phyloP scores from a whole-genome alignment of 2,329 filamentous ascomycete species.

The Seiridium cupressi region DNA sequence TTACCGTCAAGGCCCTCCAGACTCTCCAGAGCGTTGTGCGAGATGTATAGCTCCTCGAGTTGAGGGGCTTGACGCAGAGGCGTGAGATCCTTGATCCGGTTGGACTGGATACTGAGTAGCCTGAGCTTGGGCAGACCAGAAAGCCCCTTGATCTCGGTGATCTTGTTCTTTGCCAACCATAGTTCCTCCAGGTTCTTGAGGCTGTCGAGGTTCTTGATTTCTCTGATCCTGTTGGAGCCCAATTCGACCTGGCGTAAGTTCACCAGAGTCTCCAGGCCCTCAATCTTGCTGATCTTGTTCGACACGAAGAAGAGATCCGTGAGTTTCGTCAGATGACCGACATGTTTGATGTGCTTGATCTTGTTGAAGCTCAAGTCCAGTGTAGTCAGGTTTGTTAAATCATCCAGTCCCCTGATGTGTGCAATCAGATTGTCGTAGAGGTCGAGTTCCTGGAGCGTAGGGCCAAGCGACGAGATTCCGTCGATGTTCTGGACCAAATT shows the following conservation, averaged over 20 bases:
- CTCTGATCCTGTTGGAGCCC: slow-evolving; percentile 86
- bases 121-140: slow-evolving; percentile 74
- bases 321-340: slow-evolving; percentile 74
- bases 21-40: slow-evolving; percentile 83
- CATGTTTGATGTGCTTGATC: slow-evolving; percentile 95
- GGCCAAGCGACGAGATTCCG: slow-evolving; percentile 64
- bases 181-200: slow-evolving; percentile 79
- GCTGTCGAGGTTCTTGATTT: slow-evolving; percentile 81
- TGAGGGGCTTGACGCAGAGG: slow-evolving; percentile 72
- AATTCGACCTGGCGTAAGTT: slow-evolving; percentile 83
- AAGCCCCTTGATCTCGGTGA: slow-evolving; percentile 77
- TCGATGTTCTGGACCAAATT: slow-evolving; percentile 83
- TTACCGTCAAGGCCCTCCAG: slow-evolving; percentile 71
- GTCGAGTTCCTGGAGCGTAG: slow-evolving; percentile 78
- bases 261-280: slow-evolving; percentile 73
- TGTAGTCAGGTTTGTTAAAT: slow-evolving; percentile 69
- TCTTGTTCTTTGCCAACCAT: slow-evolving; percentile 97
- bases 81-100: slow-evolving; percentile 77
- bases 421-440: slow-evolving; percentile 95
- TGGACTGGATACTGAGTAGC: slow-evolving; percentile 92
- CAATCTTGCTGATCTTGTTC: slow-evolving; percentile 88
- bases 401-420: slow-evolving; percentile 81
- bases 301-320: slow-evolving; percentile 89
- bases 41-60: slow-evolving; percentile 92
- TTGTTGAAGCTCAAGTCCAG: slow-evolving; percentile 98